phyloP scores from a whole-genome alignment of 352 stramenopile genomes.

The Pythium phragmiticola region DNA sequence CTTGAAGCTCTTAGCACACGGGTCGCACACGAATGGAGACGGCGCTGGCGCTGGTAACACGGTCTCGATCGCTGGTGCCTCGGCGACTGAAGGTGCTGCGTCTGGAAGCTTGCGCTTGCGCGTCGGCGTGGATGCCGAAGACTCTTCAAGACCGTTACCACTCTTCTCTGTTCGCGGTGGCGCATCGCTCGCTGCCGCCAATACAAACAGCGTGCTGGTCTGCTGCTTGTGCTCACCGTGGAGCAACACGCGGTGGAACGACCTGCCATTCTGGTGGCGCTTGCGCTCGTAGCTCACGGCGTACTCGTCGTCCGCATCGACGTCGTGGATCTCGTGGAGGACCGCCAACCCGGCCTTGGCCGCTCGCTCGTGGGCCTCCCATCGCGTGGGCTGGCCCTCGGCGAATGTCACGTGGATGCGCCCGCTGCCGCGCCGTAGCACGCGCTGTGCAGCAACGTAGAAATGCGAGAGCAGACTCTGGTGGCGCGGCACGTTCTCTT shows the following conservation, averaged over 20 bases:
- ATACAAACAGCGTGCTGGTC: conserved; percentile 66
- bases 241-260: conserved; percentile 76
- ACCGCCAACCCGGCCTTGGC: conserved; percentile 42
- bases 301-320: conserved; percentile 32
- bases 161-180: not conserved
- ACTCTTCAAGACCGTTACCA: not conserved
- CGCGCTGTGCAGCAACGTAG: conserved; percentile 62
- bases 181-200: conserved; percentile 19
- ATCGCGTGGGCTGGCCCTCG: conserved; percentile 72
- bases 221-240: conserved; percentile 69
- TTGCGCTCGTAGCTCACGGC: conserved; percentile 74
- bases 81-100: not conserved
- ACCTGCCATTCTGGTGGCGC: conserved; percentile 86
- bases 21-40: conserved; percentile 38
- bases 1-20: conserved; percentile 69
- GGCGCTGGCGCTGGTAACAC: not conserved
- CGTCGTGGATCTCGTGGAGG: conserved; percentile 43
- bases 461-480: conserved; percentile 90
- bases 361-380: conserved; percentile 62
- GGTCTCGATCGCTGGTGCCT: not conserved
- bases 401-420: conserved; percentile 71
- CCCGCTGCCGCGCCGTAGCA: conserved; percentile 33
- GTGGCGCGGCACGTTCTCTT: conserved; percentile 88
- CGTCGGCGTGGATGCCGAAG: not conserved
- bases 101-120: conserved; percentile 15